Percentiles rank a stretch among this genome's conserved stretches.
These are phyloP conservation scores for Acanthamoeba sp. DNA, from an alignment of 208 protist genomes.

Conservation along the genomic window DNA sequence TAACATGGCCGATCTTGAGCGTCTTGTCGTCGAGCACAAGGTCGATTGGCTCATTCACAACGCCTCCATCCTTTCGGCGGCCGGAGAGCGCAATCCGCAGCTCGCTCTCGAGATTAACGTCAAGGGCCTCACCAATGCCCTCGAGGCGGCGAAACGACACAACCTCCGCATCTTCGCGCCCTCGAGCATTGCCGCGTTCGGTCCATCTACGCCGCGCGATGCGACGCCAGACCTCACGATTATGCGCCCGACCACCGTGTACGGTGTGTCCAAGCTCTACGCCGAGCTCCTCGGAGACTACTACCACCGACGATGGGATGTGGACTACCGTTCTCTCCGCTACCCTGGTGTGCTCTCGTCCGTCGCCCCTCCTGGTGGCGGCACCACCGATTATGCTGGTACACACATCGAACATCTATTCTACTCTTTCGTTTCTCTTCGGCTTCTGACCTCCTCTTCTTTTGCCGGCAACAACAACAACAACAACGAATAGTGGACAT, in stretches of 20 bases:
- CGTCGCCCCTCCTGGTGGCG: slow-evolving; percentile 89
- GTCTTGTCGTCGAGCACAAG: slow-evolving; percentile 66
- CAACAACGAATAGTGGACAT: slow-evolving; percentile 84
- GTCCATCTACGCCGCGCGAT: slow-evolving; percentile 88
- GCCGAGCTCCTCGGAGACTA: slow-evolving; percentile 94
- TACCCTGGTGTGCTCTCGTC: slow-evolving; percentile 92
- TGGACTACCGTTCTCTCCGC: slow-evolving; percentile 94
- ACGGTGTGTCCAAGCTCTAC: slow-evolving; percentile 93
- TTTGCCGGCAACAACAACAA: neutral
- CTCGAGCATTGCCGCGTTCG: slow-evolving; percentile 92
- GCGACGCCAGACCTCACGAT: slow-evolving; percentile 92
- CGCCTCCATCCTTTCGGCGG: slow-evolving; percentile 90
- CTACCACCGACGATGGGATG: slow-evolving; percentile 89
- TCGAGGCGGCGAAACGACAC: slow-evolving; percentile 89
- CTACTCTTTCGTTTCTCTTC: neutral
- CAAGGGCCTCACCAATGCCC: slow-evolving; percentile 88
- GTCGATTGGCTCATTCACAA: slow-evolving; percentile 91
- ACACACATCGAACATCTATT: neutral
- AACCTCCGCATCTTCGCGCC: slow-evolving; percentile 89
- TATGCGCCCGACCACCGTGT: slow-evolving; percentile 92
- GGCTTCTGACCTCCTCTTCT: neutral
- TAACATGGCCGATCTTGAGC: slow-evolving; percentile 72
- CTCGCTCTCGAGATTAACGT: slow-evolving; percentile 91
- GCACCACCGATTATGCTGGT: slow-evolving; percentile 88
- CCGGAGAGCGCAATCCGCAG: slow-evolving; percentile 91